phyloP scores from a whole-genome alignment of 139 green algal species.

The Volvox africanus region DNA sequence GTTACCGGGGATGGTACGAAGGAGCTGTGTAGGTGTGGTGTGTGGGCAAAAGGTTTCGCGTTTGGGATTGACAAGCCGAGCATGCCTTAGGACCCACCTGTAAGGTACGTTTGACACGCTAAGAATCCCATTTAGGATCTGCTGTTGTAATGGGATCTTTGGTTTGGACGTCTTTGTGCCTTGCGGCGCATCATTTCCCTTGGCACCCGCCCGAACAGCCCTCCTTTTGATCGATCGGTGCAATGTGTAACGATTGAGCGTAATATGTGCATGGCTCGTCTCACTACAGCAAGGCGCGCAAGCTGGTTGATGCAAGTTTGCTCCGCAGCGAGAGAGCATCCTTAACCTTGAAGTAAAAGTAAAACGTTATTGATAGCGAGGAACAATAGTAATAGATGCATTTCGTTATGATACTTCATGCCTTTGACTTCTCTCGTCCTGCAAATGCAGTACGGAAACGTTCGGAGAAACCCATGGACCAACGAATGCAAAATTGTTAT shows the following conservation, averaged over 20 bases:
- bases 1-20: slow-evolving; percentile 73
- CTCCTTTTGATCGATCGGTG: background rate
- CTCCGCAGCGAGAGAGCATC: background rate
- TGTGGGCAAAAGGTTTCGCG: background rate
- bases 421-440: too few species aligned
- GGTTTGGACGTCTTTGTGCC: slow-evolving; percentile 19
- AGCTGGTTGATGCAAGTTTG: slow-evolving; percentile 5
- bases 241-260: too few species aligned
- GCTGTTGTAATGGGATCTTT: slow-evolving; percentile 70
- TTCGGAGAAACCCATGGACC: too few species aligned
- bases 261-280: background rate
- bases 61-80: too few species aligned
- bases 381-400: too few species aligned
- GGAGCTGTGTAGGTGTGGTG: slow-evolving; percentile 64
- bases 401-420: too few species aligned
- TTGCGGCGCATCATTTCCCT: background rate
- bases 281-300: background rate
- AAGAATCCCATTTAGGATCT: slow-evolving; percentile 74
- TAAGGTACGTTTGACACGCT: slow-evolving; percentile 77
- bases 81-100: slow-evolving; percentile 53
- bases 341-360: background rate
- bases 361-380: too few species aligned
- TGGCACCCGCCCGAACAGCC: background rate
- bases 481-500: too few species aligned
- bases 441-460: too few species aligned